Percentiles rank a stretch among this genome's conserved stretches.
Conservation (phyloP, 805 yeast genomes). For the Jamesozyma piceae region DNA sequence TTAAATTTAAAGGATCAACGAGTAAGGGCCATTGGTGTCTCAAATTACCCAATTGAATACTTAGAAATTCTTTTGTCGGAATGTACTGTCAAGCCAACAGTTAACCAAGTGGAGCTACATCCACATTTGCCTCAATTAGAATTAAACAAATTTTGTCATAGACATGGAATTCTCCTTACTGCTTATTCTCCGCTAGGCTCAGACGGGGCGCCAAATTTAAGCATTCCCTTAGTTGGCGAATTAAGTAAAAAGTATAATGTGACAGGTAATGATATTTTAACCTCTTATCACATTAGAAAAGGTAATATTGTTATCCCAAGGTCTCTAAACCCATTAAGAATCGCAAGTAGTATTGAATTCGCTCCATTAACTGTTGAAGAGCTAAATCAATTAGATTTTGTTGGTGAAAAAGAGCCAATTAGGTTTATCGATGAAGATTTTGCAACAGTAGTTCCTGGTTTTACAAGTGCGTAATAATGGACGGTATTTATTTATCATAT, state of each 20-base stretch:
- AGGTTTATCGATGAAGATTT: slow-evolving; percentile 28
- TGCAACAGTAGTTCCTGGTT: slow-evolving; percentile 24
- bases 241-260: slow-evolving; percentile 50
- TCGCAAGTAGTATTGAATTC: slow-evolving; percentile 34
- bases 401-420: slow-evolving; percentile 27
- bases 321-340: slow-evolving; percentile 59
- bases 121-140: slow-evolving; percentile 60
- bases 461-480: slow-evolving; percentile 12
- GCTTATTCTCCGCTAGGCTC: slow-evolving; percentile 62
- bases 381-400: slow-evolving; percentile 28
- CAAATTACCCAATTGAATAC: slow-evolving; percentile 39
- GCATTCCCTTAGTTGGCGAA: slow-evolving; percentile 39
- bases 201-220: slow-evolving; percentile 53
- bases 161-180: slow-evolving; percentile 42
- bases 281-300: slow-evolving; percentile 53
- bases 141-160: slow-evolving; percentile 43
- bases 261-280: slow-evolving; percentile 46
- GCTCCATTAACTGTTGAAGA: slow-evolving; percentile 37
- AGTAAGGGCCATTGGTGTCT: slow-evolving; percentile 48
- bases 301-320: slow-evolving; percentile 62
- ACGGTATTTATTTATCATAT: no score
- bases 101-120: slow-evolving; percentile 62
- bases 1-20: slow-evolving; percentile 33
- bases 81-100: slow-evolving; percentile 42
- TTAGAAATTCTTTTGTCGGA: slow-evolving; percentile 35